Evolutionary conservation across 352 stramenopile species (phyloP), one percentile per base, ranked within the genome.

Genomic region (Phytophthora citricola): DNA sequence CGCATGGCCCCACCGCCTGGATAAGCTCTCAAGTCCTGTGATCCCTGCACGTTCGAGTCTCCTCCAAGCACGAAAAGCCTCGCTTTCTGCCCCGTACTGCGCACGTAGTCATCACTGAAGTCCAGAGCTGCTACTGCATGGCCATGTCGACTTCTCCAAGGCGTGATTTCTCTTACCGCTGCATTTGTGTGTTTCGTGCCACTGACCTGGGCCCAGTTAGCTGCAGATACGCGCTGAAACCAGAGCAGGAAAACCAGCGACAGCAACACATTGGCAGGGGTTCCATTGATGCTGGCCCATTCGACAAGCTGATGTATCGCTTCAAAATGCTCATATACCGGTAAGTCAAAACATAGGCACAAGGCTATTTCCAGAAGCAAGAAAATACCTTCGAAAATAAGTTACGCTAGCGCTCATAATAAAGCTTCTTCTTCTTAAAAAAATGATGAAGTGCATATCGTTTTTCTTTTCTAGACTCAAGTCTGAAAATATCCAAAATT

Each of bases 141-240:
- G 26, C 85, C 85, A 48, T 91, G 85, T 41, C 83, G 85, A 46
- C 67, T 71, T 11, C 73, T 75, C 85, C 85, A 93, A 0, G 81
- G 79, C 4, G 85, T 91, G 1, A 63, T 56, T 17, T 81, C 67
- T 39, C 87, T 66, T 14, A 89, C 69, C 0, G 56, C 81, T 14
- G 76, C 65, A 49, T 93, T 93, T 10, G 81, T 86, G 49, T 90
- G 59, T 6, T 83, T 80, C 12, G 24, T 32, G 41, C 85, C 85
- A 52, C 83, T 93, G 24, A 92, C 75, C 52, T 93, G 76, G 0
- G 85, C 85, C 83, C 85, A 93, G 65, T 93, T 93, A 27, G 81
- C 67, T 17, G 66, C 65, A 15, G 44, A 12, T 1, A 60, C 31
- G 14, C 10, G 14, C 20, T 44, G 27, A 10, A n/a, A 29, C 5